Evolutionary conservation across 176 grass and related monocot genomes (phyloP).

Genomic region (Neostapfia colusana): DNA sequence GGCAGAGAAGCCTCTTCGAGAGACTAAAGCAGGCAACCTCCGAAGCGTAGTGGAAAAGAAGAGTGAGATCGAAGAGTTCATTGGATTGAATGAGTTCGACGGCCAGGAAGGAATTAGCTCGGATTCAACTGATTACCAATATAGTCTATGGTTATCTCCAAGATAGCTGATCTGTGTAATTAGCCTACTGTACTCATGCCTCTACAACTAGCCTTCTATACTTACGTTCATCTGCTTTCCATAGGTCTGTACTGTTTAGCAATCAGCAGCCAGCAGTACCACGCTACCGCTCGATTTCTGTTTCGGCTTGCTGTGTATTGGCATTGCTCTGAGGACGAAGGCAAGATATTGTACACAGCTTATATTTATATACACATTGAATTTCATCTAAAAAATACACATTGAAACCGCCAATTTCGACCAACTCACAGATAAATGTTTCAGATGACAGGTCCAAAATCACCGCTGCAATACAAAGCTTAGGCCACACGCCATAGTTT

Average conservation of each 20-base stretch:
- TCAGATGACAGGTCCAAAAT: background rate
- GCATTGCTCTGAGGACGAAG: background rate
- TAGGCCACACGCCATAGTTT: background rate
- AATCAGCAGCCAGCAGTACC: background rate
- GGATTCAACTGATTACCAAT: conserved; percentile 1
- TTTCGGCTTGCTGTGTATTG: background rate
- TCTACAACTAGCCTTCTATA: background rate
- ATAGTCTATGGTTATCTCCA: conserved; percentile 41
- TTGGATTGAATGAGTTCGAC: conserved; percentile 47
- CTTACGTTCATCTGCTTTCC: background rate
- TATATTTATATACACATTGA: background rate
- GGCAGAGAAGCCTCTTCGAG: background rate
- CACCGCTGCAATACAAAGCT: background rate
- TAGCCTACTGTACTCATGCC: background rate
- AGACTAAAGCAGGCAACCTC: background rate
- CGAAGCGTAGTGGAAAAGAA: conserved; percentile 18
- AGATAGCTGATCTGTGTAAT: background rate
- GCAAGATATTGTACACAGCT: background rate
- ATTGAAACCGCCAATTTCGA: background rate
- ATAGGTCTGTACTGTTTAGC: background rate
- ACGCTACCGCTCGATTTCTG: background rate
- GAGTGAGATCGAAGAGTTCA: conserved; percentile 34
- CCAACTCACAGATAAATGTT: background rate
- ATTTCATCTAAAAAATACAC: too few species aligned
- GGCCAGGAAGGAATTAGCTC: conserved; percentile 52